phyloP scores from a whole-genome alignment of 2,329 filamentous ascomycete genomes.

The Trichophyton simii region DNA sequence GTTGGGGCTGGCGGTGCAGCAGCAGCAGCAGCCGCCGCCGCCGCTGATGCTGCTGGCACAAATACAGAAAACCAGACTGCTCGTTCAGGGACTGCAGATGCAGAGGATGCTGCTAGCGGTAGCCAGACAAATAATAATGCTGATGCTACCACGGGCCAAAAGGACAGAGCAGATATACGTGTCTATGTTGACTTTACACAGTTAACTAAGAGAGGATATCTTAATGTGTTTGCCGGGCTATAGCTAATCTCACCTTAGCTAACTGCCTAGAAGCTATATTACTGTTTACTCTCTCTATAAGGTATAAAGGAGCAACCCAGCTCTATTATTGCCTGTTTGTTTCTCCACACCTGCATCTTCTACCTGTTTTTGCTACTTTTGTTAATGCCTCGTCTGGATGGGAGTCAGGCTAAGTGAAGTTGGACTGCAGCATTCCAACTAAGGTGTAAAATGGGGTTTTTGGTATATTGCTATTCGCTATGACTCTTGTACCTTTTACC shows the following conservation, averaged over 20 bases:
- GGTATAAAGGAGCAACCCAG: background rate
- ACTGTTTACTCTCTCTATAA: background rate
- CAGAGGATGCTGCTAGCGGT: slow-evolving; percentile 4
- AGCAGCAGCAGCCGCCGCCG: background rate
- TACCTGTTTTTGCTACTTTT: background rate
- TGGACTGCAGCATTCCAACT: background rate
- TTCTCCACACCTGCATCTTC: background rate
- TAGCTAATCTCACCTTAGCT: background rate
- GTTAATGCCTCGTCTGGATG: background rate
- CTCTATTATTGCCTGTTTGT: background rate
- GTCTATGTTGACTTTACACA: slow-evolving; percentile 30
- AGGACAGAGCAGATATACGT: slow-evolving; percentile 18
- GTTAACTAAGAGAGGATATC: slow-evolving; percentile 30
- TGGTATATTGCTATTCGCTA: background rate
- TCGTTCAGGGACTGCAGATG: slow-evolving; percentile 5
- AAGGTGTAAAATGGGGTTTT: background rate
- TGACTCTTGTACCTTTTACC: background rate
- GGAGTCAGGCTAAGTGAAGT: background rate
- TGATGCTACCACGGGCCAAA: background rate
- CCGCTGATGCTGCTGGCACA: slow-evolving; percentile 2
- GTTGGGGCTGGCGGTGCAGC: slow-evolving; percentile 31
- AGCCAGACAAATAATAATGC: background rate
- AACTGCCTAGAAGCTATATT: background rate
- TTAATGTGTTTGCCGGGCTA: slow-evolving; percentile 27
- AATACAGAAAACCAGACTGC: slow-evolving; percentile 4